Evolutionary conservation across 768 basidiomycete species (phyloP).

Genomic region (Leccinum uliginosum): DNA sequence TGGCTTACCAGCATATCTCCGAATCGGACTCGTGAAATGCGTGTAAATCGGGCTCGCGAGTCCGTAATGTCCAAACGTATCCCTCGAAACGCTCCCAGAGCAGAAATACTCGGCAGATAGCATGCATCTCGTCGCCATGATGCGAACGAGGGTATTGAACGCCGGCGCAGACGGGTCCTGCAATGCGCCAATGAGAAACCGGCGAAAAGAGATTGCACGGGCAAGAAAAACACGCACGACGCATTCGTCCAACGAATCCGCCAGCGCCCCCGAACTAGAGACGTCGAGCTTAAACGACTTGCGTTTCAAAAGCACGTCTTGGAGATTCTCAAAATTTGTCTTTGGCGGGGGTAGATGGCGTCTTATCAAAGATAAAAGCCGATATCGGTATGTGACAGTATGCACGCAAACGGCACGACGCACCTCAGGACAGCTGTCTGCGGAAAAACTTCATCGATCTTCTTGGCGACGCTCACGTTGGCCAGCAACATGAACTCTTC

Average conservation of each 20-base stretch:
- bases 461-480: conserved; percentile 88
- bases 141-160: conserved; percentile 96
- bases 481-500: conserved; percentile 99
- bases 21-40: conserved; percentile 96
- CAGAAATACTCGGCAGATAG: conserved; percentile 97
- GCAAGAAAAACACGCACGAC: conserved; percentile 47
- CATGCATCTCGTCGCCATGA: conserved; percentile 99
- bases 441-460: conserved; percentile 93
- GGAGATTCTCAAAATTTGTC: conserved; percentile 92
- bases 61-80: conserved; percentile 95
- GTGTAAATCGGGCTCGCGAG: conserved; percentile 97
- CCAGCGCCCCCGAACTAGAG: conserved; percentile 85
- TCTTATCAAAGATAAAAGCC: not conserved
- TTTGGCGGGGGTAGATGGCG: conserved; percentile 71
- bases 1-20: conserved; percentile 82
- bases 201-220: not conserved
- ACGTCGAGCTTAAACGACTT: conserved; percentile 83
- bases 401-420: not conserved
- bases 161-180: conserved; percentile 81
- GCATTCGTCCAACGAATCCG: conserved; percentile 83
- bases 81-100: conserved; percentile 87
- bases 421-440: conserved; percentile 91
- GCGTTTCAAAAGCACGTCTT: conserved; percentile 86
- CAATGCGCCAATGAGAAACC: not conserved
- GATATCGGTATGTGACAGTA: conserved; percentile 3